Base-by-base conservation (phyloP, 306 rosid genomes). In the Morella rubra region DNA sequence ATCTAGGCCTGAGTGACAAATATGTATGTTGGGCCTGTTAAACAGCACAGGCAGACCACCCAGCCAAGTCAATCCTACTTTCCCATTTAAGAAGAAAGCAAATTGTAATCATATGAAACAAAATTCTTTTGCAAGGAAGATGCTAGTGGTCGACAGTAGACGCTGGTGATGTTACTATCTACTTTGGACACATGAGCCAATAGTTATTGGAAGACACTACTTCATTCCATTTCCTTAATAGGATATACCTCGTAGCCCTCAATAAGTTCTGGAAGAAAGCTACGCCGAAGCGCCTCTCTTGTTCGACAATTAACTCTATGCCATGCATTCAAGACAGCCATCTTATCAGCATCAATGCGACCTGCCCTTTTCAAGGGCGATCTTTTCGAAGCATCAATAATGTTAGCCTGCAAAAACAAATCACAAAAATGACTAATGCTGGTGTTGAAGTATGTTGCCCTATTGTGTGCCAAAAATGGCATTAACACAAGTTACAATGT, bases 261-360 rank as follows among this genome's bases (percentile, higher is more conserved):
- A 41, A 90, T 72, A 62, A 92, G 97, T 74, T 90, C 97, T 9
- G 76, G 75, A 67, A 87, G 89, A 82, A 76, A 91, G 54, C 97
- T 86, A 69, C 91, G 97, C 52, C 97, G 93, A 87, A 95, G 88
- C 54, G 98, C 97, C 74, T 90, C 97, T 76, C 98, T 92, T 73
- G 97, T 92, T 83, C 84, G 87, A 86, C 86, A 80, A 75, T 90
- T 90, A 44, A 95, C 74, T 83, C 97, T 89, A 54, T 44, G 86
- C 90, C 92, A 88, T 53, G 88, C 89, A 77, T 81, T 85, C 72
- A 88, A 77, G 40, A 79, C 89, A 42, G 88, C 85, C 75, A 72
- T 77, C 81, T 84, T 88, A 76, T 92, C 89, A 61, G 89, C 77
- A 84, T 92, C 93, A 79, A 87, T 75, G 53, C 8, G 87, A 61